Evolutionary conservation across 768 basidiomycete genomes (phyloP).

Genomic region (Amanita rubescens): DNA sequence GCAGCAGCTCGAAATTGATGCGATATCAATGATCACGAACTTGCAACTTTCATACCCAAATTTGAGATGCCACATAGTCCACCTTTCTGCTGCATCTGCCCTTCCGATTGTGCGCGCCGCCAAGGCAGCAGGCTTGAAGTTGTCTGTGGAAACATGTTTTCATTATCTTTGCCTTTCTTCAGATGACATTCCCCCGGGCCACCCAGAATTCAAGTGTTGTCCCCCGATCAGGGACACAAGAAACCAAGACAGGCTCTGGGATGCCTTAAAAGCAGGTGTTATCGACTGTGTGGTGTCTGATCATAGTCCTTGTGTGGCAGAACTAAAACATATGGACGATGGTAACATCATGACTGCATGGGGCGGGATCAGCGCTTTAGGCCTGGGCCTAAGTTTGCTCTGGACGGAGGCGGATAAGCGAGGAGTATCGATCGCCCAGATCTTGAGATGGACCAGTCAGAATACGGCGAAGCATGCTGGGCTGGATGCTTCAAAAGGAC

Average conservation of each 20-base stretch:
- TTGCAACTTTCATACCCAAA: conserved; percentile 56
- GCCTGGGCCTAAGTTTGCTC: conserved; percentile 79
- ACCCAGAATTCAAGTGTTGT: conserved; percentile 91
- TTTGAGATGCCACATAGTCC: conserved; percentile 88
- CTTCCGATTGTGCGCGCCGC: conserved; percentile 73
- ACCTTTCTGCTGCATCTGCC: conserved; percentile 82
- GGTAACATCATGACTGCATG: conserved; percentile 87
- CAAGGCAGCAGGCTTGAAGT: conserved; percentile 48
- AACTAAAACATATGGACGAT: conserved; percentile 69
- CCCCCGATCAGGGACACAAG: conserved; percentile 76
- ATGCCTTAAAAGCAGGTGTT: conserved; percentile 68
- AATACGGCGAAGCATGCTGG: conserved; percentile 78
- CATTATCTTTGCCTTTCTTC: conserved; percentile 86
- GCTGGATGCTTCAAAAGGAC: conserved; percentile 62
- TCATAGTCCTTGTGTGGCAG: conserved; percentile 84
- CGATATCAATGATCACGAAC: conserved; percentile 68
- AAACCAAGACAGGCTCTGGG: conserved; percentile 77
- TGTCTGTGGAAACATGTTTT: conserved; percentile 96
- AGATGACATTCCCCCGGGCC: conserved; percentile 63
- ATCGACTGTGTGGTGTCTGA: conserved; percentile 96
- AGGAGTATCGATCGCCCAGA: conserved; percentile 48
- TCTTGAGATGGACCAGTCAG: conserved; percentile 70
- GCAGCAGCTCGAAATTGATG: conserved; percentile 67
- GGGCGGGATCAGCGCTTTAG: conserved; percentile 92
- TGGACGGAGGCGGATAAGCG: conserved; percentile 77